Conservation (phyloP, 345 rosid species). For the Populus pruinosa region DNA sequence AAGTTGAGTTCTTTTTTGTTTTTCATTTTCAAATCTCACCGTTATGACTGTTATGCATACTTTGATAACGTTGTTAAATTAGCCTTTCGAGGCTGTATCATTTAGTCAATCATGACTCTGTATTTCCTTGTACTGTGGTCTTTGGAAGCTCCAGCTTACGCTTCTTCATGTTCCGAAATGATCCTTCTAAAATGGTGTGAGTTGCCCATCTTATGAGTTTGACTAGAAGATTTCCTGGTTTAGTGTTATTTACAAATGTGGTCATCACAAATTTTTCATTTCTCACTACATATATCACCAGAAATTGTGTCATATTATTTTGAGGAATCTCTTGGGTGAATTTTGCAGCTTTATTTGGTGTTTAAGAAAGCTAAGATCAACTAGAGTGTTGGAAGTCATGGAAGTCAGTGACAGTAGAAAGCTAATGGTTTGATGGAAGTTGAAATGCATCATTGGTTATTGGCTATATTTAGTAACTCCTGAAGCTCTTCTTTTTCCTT, state of each 20-base stretch:
- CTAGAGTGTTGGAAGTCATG: not conserved
- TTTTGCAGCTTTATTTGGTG: not conserved
- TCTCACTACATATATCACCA: not conserved
- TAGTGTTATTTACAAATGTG: not conserved
- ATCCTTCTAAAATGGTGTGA: not conserved
- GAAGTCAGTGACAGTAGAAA: not conserved
- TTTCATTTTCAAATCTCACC: not conserved
- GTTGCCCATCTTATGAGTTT: too few relatives aligned
- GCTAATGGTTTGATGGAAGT: not conserved
- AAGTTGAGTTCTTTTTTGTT: not conserved
- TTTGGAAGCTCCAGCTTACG: not conserved
- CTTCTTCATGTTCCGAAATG: not conserved
- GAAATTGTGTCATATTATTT: too few relatives aligned
- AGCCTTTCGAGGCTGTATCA: not conserved
- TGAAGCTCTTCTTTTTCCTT: not conserved
- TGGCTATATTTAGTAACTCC: not conserved
- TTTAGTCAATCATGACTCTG: not conserved
- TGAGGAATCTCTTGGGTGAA: not conserved
- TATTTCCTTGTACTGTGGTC: not conserved
- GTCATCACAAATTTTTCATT: not conserved
- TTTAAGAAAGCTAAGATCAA: not conserved
- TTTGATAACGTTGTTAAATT: not conserved
- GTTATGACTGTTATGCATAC: not conserved
- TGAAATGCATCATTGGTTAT: not conserved
- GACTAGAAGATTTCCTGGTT: too few relatives aligned